Percentiles rank a stretch among this genome's conserved stretches.
Evolutionary conservation across 495 filamentous ascomycete genomes (phyloP).

Genomic region (Cladorrhinum samala): DNA sequence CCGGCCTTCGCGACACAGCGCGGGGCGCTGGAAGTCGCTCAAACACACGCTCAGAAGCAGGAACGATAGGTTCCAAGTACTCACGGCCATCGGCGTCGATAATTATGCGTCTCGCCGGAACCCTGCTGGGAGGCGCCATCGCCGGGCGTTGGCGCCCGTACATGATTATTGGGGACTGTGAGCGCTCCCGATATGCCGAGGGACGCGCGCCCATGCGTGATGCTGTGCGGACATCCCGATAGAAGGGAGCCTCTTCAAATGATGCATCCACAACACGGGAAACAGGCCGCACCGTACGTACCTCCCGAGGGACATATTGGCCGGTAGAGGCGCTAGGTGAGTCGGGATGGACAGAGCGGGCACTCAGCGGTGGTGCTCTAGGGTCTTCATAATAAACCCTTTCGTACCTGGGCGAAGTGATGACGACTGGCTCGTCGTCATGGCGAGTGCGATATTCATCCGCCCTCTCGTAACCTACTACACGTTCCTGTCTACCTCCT

Average conservation of each 20-base stretch:
- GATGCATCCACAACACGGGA: slow-evolving; percentile 49
- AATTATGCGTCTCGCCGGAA: slow-evolving; percentile 53
- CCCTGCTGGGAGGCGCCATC: slow-evolving; percentile 54
- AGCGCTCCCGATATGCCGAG: slow-evolving; percentile 49
- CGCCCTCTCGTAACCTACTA: slow-evolving; percentile 22
- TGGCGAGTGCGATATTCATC: slow-evolving; percentile 16
- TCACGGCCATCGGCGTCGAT: slow-evolving; percentile 66
- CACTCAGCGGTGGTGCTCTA: slow-evolving; percentile 39
- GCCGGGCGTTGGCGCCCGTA: slow-evolving; percentile 43
- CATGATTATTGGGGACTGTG: slow-evolving; percentile 47
- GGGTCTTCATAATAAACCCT: slow-evolving; percentile 33
- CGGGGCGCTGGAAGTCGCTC: slow-evolving; percentile 38
- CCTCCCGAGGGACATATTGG: slow-evolving; percentile 37
- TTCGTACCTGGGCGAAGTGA: slow-evolving; percentile 28
- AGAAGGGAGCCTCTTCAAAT: slow-evolving; percentile 46
- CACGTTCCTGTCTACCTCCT: slow-evolving; percentile 20
- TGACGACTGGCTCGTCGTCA: slow-evolving; percentile 16
- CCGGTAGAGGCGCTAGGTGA: slow-evolving; percentile 44
- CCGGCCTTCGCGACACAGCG: slow-evolving; percentile 47
- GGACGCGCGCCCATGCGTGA: slow-evolving; percentile 40
- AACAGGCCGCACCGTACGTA: slow-evolving; percentile 48
- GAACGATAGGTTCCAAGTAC: slow-evolving; percentile 54
- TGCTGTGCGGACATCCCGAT: slow-evolving; percentile 43
- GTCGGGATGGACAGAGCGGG: slow-evolving; percentile 36
- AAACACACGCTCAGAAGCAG: slow-evolving; percentile 43